A percentile compares a stretch with the other conserved stretches of the same genome.
Evolutionary conservation across 1,139 yeast species (phyloP).

Genomic region (Pichia sp.): DNA sequence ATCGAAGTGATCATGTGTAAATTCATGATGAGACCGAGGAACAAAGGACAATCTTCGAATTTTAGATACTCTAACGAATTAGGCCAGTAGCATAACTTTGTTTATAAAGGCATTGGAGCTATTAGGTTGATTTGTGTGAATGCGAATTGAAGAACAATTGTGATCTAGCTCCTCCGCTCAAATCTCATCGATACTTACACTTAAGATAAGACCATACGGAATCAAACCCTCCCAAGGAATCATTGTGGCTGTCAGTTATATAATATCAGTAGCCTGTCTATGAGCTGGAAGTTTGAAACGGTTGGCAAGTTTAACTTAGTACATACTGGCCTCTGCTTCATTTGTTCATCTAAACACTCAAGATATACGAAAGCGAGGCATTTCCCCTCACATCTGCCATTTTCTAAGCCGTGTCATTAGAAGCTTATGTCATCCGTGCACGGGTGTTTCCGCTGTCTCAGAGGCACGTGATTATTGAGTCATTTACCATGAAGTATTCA

Average conservation of each 20-base stretch:
- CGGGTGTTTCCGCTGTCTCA: background rate
- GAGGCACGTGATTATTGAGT: background rate
- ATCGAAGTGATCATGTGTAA: no score
- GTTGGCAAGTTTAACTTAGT: no score
- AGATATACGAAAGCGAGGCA: background rate
- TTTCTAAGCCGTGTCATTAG: background rate
- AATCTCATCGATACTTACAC: constrained; percentile 34
- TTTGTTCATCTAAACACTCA: background rate
- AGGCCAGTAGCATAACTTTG: no score
- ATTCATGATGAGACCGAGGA: no score
- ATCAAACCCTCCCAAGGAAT: constrained; percentile 71
- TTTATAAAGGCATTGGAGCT: no score
- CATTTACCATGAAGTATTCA: background rate
- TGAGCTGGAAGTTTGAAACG: no score
- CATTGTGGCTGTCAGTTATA: constrained; percentile 32
- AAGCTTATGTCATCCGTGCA: background rate
- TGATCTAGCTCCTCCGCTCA: background rate
- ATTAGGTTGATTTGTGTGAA: no score
- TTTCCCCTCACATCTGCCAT: constrained; percentile 1
- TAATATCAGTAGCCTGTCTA: background rate
- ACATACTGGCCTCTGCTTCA: background rate
- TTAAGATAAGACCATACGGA: constrained; percentile 62
- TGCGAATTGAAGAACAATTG: no score
- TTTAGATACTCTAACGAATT: no score
- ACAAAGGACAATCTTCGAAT: no score